Evolutionary conservation across 2,329 filamentous ascomycete genomes (phyloP), one percentile per base, ranked within the genome.

Genomic region (Fusarium sp.): DNA sequence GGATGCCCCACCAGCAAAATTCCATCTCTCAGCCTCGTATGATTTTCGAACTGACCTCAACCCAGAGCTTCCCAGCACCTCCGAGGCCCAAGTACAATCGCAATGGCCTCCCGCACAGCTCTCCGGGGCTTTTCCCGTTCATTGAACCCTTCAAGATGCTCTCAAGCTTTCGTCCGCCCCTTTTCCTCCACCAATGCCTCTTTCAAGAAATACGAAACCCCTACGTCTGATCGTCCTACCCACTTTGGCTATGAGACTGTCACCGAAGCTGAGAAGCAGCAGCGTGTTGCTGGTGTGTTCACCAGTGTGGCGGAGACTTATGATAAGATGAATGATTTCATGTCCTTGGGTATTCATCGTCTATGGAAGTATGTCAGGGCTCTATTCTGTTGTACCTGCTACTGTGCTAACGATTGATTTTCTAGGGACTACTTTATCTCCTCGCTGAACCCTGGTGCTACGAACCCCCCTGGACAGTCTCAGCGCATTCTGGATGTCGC

Each of bases 251-350:
- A 94, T 80, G 88, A 94, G 82, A 95, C 93, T 44, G 87, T 98
- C 43, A 89, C 92, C 18, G 93, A 97, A 78, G 85, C 89, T 12
- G 86, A 96, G 80, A 98, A 98, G 82, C 84, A 82, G 46, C 76
- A 85, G 71, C 80, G 83, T 86, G 94, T 98, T 43, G 92, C 92
- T 65, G 90, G 88, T 44, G 96, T 99, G 62, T 99, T 99, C 84
- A 95, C 93, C 80, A 98, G 92, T 72, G 96, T 99, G 43, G 96
- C 96, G 73, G 90, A 93, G 69, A 94, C 92, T 20, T 99, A 99
- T 83, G 96, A 99, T 81, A 92, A 91, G 68, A 99, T 99, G 96
- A 99, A 99, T 83, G 96, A 99, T 80, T 87, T 98, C 73, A 99
- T 99, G 96, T 98, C 96, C 10, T 88, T 99, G 49, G 96, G 96